Base-by-base conservation (phyloP, 2,329 filamentous ascomycete genomes). In the Penicillium capsulatum region DNA sequence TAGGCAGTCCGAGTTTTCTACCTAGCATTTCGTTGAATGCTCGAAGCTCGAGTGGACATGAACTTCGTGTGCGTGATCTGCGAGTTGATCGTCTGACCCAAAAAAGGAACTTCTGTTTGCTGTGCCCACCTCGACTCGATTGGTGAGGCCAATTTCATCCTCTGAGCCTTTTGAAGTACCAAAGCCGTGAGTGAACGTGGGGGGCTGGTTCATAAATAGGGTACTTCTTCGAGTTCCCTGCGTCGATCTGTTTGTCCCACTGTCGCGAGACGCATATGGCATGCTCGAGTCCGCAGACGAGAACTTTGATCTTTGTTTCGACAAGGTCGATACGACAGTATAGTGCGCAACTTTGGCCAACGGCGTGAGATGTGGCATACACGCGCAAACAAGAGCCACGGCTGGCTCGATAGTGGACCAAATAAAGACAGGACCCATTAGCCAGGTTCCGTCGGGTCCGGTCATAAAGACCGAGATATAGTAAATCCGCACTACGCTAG, bases 391-490 rank as follows among this genome's bases (percentile, higher is more conserved):
- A 2, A 47, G 27, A 4, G 41, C 44, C 4, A 47, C 36, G 3
- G 36, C 34, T 5, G 46, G 40, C 19, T 47, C 46, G 26, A 47
- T 44, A 8, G 40, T 48, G 9, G 43, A 43, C 40, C 43, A 40
- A 16, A 44, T 47, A 22, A 44, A 48, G 3, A 47, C 29, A 1
- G 33, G 40, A 4, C 42, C 45, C 42, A 42, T 45, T 4, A 38
- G 11, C 34, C 36, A 42, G 10, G 42, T 45, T 5, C 42, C 24
- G 14, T 42, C 42, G 1, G 26, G 3, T 2, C 28, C 11, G 8
- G n/a, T 11, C 3, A 17, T 38, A 13, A 28, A 41, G 30, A 31
- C 13, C 17, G 17, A 27, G 1, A 38, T 14, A 9, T 36, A 30
- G 17, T 32, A 36, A 20, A 36, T 45, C 5, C 33, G 31, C 8